Base-by-base conservation (phyloP, 441 rosid species). In the Dalechampia spathulata region DNA sequence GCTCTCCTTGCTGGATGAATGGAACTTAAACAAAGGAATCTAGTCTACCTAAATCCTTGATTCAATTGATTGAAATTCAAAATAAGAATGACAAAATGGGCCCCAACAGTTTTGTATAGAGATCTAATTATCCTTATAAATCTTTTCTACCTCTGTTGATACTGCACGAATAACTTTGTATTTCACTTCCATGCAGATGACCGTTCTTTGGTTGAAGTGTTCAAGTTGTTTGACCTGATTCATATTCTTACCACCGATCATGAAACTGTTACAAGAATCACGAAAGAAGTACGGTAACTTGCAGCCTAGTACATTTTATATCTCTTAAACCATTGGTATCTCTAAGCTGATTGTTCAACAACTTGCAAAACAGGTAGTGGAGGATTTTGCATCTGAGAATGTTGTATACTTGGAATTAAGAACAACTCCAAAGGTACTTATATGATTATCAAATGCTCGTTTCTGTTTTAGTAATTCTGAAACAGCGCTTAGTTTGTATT, bases 151-250 rank as follows among this genome's bases (percentile, higher is more conserved):
- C 16, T 27, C 10, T 14, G 26, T 60, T 64, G 46, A 12, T 48
- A 32, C 27, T 47, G 41, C 26, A 42, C 64, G 7, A 36, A n/a
- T 30, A 30, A 39, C 30, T 38, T 61, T 36, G 48, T 14, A 2
- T 25, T 55, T 64, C 38, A 47, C 48, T 55, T 70, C 17, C n/a
- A 38, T 53, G 69, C 67, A 90, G 97, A 74, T 73, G 87, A 83
- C 72, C 87, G 99, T 20, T 73, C 99, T 48, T 67, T 79, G 69
- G 63, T 11, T 40, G 97, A 93, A 64, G 99, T 90, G 37, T 90
- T 93, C 89, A 90, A 87, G 80, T 73, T 93, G 73, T 93, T 93
- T 37, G 97, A 90, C 67, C 73, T 93, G 60, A 90, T 93, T 61
- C 99, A 90, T 68, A 57, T 83, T 60, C 64, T 93, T 56, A 90